These are phyloP conservation scores for Candida fluviatilis DNA, from an alignment of 805 yeast genomes.

Conservation along the genomic window DNA sequence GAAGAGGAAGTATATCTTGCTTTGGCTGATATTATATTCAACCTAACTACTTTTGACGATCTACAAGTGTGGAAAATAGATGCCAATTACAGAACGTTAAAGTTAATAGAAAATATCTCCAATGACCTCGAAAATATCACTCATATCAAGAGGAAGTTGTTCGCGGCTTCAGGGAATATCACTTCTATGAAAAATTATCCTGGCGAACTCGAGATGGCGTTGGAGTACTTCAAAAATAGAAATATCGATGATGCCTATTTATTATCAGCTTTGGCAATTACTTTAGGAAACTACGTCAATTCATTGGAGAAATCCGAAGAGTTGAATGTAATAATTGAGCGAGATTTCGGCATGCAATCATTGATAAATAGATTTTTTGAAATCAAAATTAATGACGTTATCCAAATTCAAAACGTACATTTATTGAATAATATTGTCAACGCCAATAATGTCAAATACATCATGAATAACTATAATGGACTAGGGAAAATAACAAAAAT, in stretches of 20 bases:
- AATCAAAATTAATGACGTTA: conserved; percentile 24
- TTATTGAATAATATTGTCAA: conserved; percentile 27
- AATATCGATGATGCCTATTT: conserved; percentile 18
- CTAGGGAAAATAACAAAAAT: conserved; percentile 20
- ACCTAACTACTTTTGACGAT: conserved; percentile 19
- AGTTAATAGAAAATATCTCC: conserved; percentile 5
- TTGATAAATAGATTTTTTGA: conserved; percentile 19
- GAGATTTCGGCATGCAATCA: conserved; percentile 4
- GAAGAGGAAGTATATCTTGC: conserved; percentile 10
- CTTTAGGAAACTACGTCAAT: conserved; percentile 33
- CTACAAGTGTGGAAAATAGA: conserved; percentile 3
- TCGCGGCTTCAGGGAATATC: conserved; percentile 31
- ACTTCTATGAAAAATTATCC: conserved; percentile 28
- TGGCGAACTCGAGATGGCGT: conserved; percentile 16
- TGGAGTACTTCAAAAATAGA: conserved; percentile 8
- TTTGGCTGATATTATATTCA: conserved; percentile 12
- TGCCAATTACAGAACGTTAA: conserved; percentile 9
- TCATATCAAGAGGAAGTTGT: conserved; percentile 22
- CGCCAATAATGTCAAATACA: conserved; percentile 8
- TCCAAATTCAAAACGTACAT: conserved; percentile 36
- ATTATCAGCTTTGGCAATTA: conserved; percentile 26
- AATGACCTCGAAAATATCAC: conserved; percentile 7
- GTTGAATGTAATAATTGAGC: conserved; percentile 6
- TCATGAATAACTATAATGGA: conserved; percentile 11
- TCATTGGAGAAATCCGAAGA: conserved; percentile 13